phyloP scores from a whole-genome alignment of 176 grass and related monocot species.

The Saccharum officinarum region DNA sequence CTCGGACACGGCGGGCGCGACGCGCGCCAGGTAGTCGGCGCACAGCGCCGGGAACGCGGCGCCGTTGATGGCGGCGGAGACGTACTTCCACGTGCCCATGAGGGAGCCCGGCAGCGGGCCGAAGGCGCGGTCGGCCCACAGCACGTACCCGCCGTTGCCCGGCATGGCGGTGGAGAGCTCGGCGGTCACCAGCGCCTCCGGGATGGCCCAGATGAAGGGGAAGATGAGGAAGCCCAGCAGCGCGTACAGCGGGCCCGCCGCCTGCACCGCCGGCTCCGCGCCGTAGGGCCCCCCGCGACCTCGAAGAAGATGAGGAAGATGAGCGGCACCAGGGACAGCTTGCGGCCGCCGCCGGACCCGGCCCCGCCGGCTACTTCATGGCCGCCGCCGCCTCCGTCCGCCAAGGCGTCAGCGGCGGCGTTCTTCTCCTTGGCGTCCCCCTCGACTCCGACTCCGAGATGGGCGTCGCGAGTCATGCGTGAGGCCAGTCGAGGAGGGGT shows the following conservation, averaged over 20 bases:
- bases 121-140: slow-evolving; percentile 81
- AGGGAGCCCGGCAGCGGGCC: slow-evolving; percentile 62
- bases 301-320: slow-evolving; percentile 93
- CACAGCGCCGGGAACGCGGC: slow-evolving; percentile 76
- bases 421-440: slow-evolving; percentile 25
- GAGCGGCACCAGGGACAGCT: slow-evolving; percentile 70
- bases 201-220: slow-evolving; percentile 74
- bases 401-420: slow-evolving; percentile 3
- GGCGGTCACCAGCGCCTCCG: slow-evolving; percentile 75
- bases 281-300: slow-evolving; percentile 76
- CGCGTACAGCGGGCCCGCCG: slow-evolving; percentile 62
- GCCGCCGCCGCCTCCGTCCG: neutral
- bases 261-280: slow-evolving; percentile 64
- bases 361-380: neutral
- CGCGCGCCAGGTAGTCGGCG: slow-evolving; percentile 65
- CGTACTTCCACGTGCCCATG: slow-evolving; percentile 84
- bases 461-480: slow-evolving; percentile 22
- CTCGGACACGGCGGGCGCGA: slow-evolving; percentile 39
- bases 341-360: neutral
- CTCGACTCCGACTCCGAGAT: neutral
- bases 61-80: slow-evolving; percentile 74
- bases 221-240: slow-evolving; percentile 73
- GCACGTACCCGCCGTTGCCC: slow-evolving; percentile 80
- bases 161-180: slow-evolving; percentile 75
- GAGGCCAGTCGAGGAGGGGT: neutral